Conservation (phyloP, 2,329 filamentous ascomycete genomes). For the Fusarium domesticum region DNA sequence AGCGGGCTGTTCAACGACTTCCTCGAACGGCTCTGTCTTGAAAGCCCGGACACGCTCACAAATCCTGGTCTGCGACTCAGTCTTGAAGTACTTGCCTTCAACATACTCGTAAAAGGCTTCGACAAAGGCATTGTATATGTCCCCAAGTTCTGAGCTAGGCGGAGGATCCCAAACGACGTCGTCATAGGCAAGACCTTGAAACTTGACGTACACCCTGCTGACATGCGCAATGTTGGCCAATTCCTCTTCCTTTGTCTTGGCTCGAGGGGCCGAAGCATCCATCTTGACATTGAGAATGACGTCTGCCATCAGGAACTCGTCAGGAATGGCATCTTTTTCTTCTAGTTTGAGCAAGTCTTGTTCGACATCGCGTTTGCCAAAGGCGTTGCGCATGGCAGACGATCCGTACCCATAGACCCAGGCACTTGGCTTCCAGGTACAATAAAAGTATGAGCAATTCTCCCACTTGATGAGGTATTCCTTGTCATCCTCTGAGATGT, state of each 20-base stretch:
- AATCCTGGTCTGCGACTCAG: conserved; percentile 56
- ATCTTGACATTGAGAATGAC: conserved; percentile 80
- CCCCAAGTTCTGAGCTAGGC: conserved; percentile 60
- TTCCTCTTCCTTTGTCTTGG: conserved; percentile 65
- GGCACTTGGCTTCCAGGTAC: conserved; percentile 80
- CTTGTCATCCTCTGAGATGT: conserved; percentile 63
- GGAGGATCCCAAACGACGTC: conserved; percentile 88
- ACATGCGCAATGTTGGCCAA: conserved; percentile 70
- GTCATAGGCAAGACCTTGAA: conserved; percentile 86
- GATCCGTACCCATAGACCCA: conserved; percentile 78
- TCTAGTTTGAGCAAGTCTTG: conserved; percentile 62
- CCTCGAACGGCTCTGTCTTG: conserved; percentile 63
- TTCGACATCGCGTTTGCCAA: conserved; percentile 66
- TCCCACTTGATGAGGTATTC: conserved; percentile 94
- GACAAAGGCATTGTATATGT: conserved; percentile 75
- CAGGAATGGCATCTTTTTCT: conserved; percentile 75
- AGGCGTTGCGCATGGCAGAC: conserved; percentile 66
- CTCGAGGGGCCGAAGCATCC: conserved; percentile 42
- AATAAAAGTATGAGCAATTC: conserved; percentile 73
- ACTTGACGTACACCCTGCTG: conserved; percentile 77
- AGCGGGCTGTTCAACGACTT: conserved; percentile 69
- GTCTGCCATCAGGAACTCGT: conserved; percentile 81
- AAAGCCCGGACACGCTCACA: conserved; percentile 66
- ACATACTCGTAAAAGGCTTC: conserved; percentile 85
- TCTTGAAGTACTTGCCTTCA: conserved; percentile 67